phyloP scores from a whole-genome alignment of 768 basidiomycete species.

The Tricholoma hemisulphureum region DNA sequence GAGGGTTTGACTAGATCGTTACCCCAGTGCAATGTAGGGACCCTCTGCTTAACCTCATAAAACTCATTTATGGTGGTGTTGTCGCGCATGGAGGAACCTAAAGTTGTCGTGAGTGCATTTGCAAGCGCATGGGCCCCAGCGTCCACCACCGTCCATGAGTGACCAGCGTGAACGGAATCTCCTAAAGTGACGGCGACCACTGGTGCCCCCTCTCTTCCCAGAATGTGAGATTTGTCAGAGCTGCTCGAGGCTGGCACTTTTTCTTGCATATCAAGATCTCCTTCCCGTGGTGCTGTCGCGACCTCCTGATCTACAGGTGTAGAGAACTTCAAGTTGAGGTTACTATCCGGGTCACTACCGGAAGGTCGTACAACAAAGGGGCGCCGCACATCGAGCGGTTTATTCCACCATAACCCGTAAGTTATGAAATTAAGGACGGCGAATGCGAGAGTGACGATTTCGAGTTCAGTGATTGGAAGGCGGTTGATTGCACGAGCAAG shows the following conservation, averaged over 20 bases:
- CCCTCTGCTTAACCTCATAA: not conserved
- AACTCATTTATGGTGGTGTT: no score
- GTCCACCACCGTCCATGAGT: no score
- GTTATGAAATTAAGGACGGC: not conserved
- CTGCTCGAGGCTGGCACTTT: no score
- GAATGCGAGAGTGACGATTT: not conserved
- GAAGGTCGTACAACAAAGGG: not conserved
- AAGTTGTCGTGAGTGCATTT: not conserved
- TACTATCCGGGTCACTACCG: no score
- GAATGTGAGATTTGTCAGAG: no score
- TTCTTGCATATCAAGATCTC: no score
- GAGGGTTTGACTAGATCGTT: not conserved
- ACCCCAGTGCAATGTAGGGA: not conserved
- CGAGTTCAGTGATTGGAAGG: not conserved
- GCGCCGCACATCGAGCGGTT: not conserved
- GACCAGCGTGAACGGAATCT: no score
- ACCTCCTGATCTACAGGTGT: no score
- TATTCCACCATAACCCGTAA: not conserved
- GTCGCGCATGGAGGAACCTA: no score
- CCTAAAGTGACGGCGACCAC: no score
- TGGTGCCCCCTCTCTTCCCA: no score
- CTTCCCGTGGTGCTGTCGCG: not conserved
- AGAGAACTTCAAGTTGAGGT: not conserved
- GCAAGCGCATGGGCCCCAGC: not conserved
- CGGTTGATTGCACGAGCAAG: not conserved